phyloP scores from a whole-genome alignment of 495 filamentous ascomycete genomes.

The Tuber melanosporum region DNA sequence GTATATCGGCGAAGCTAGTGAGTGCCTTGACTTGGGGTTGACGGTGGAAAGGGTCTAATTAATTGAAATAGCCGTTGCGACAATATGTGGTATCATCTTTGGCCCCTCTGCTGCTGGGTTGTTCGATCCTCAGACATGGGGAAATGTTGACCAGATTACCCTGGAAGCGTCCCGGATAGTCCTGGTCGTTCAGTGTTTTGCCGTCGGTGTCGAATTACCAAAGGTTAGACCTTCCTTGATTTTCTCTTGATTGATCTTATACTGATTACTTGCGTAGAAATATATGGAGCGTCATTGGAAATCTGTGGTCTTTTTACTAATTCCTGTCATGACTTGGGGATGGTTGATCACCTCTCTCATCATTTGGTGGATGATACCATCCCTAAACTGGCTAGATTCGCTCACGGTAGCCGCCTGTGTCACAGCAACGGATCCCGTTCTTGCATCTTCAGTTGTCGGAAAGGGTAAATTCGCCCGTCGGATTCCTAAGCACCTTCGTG shows the following conservation, averaged over 20 bases:
- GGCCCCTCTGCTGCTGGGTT: constrained; percentile 89
- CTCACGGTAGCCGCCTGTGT: constrained; percentile 85
- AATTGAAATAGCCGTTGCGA: constrained; percentile 60
- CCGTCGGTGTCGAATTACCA: constrained; percentile 96
- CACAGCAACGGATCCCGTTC: constrained; percentile 93
- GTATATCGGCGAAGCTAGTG: constrained; percentile 92
- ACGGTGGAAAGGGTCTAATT: constrained; percentile 6
- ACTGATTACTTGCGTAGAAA: constrained; percentile 43
- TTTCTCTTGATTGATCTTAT: background rate
- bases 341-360: constrained; percentile 94
- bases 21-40: constrained; percentile 9
- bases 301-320: constrained; percentile 77
- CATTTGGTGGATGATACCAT: constrained; percentile 87
- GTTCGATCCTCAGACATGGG: constrained; percentile 80
- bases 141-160: constrained; percentile 89
- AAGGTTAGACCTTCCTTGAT: constrained; percentile 48
- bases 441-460: constrained; percentile 95
- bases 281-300: constrained; percentile 99
- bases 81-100: constrained; percentile 93
- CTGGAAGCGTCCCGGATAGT: constrained; percentile 96
- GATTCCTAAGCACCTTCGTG: constrained; percentile 93
- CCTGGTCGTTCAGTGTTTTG: constrained; percentile 98
- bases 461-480: constrained; percentile 98
- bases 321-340: constrained; percentile 96
- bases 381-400: constrained; percentile 80